Conservation (phyloP, 2,329 filamentous ascomycete species). For the Blastomyces parvus region DNA sequence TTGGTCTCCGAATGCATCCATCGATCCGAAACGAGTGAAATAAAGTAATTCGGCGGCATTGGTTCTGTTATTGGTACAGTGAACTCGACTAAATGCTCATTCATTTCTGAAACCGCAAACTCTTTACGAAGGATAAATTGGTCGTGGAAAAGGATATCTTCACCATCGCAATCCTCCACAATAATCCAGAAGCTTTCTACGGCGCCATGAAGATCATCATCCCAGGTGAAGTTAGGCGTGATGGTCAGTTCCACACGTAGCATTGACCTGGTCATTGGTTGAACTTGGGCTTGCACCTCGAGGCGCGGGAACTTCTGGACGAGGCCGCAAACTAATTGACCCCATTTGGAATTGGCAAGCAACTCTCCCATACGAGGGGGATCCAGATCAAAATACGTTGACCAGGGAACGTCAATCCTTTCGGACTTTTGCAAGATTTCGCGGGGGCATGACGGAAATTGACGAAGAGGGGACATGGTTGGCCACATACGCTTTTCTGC, state of each 20-base stretch:
- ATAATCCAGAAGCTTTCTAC: slow-evolving; percentile 96
- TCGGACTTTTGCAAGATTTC: slow-evolving; percentile 90
- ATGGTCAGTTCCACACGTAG: slow-evolving; percentile 82
- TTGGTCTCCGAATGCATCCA: slow-evolving; percentile 99
- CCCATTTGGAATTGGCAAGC: slow-evolving; percentile 79
- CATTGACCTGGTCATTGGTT: slow-evolving; percentile 90
- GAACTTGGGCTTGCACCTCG: slow-evolving; percentile 85
- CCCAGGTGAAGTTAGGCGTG: slow-evolving; percentile 92
- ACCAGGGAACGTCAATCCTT: slow-evolving; percentile 88
- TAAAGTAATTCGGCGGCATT: slow-evolving; percentile 98
- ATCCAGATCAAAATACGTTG: slow-evolving; percentile 89
- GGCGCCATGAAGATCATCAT: slow-evolving; percentile 74
- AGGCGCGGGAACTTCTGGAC: slow-evolving; percentile 89
- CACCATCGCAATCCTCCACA: slow-evolving; percentile 93
- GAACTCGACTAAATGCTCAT: slow-evolving; percentile 91
- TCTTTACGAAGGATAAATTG: slow-evolving; percentile 86
- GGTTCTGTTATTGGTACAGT: slow-evolving; percentile 94
- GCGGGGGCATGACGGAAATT: slow-evolving; percentile 71
- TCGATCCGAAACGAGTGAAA: slow-evolving; percentile 84
- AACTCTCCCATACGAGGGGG: slow-evolving; percentile 94
- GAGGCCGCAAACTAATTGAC: slow-evolving; percentile 71
- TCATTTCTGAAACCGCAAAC: slow-evolving; percentile 74
- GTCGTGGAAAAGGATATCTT: slow-evolving; percentile 91
- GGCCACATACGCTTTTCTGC: slow-evolving; percentile 99
- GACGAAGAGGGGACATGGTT: slow-evolving; percentile 89